These are phyloP conservation scores for Ballota nigra DNA, from an alignment of 257 asterid species.

Conservation along the genomic window DNA sequence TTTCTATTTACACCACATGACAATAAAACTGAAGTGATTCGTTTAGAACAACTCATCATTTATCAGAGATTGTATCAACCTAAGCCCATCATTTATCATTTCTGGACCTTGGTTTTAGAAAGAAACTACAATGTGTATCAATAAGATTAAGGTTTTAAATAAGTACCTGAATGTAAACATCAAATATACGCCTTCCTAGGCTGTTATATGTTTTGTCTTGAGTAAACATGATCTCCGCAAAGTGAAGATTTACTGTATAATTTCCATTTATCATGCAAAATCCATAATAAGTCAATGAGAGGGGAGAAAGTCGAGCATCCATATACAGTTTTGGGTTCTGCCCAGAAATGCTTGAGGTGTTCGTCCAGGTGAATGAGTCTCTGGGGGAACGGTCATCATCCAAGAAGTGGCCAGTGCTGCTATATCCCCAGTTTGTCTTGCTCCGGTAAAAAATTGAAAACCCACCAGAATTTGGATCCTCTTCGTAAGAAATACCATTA, in stretches of 20 bases:
- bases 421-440: constrained; percentile 49
- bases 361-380: constrained; percentile 30
- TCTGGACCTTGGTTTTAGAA: neutral
- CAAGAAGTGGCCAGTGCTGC: constrained; percentile 67
- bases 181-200: constrained; percentile 72
- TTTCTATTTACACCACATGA: neutral
- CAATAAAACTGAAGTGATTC: too few relatives aligned
- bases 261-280: constrained; percentile 56
- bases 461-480: constrained; percentile 39
- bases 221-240: constrained; percentile 71
- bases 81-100: neutral
- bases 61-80: neutral
- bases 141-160: neutral
- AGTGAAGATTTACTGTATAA: constrained; percentile 68
- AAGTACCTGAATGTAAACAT: constrained; percentile 69
- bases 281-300: constrained; percentile 55
- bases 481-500: constrained; percentile 29
- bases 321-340: constrained; percentile 34
- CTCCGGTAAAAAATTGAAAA: constrained; percentile 34
- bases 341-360: constrained; percentile 36
- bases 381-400: constrained; percentile 25
- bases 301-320: constrained; percentile 50
- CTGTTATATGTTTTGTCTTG: constrained; percentile 44
- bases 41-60: neutral
- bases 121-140: neutral